Evolutionary conservation across 2,329 filamentous ascomycete genomes (phyloP).

Genomic region (Colletotrichum eleusines): DNA sequence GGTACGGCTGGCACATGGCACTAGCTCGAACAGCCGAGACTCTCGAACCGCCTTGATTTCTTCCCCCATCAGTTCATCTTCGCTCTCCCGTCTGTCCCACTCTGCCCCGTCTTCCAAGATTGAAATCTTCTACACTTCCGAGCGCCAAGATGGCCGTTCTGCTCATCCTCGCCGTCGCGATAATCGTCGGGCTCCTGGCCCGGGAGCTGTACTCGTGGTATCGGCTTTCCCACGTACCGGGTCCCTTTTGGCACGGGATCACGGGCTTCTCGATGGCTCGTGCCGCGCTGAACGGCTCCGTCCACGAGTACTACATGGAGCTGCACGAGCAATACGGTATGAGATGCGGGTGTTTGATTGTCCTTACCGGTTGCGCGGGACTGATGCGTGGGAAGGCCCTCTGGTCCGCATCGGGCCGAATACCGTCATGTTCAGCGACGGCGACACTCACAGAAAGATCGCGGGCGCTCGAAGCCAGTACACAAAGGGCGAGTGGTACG

Average conservation of each 20-base stretch:
- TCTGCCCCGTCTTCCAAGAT: not conserved
- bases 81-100: not conserved
- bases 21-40: conserved; percentile 30
- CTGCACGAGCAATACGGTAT: conserved; percentile 33
- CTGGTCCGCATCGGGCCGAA: conserved; percentile 44
- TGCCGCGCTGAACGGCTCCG: conserved; percentile 21
- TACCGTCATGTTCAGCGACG: conserved; percentile 41
- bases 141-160: conserved; percentile 1
- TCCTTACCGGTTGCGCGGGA: conserved; percentile 19
- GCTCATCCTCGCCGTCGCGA: not conserved
- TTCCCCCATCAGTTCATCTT: not conserved
- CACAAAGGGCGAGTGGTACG: conserved; percentile 43
- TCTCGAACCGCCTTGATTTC: not conserved
- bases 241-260: conserved; percentile 49
- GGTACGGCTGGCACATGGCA: conserved; percentile 26
- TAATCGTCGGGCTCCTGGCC: conserved; percentile 7
- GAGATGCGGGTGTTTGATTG: not conserved
- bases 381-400: conserved; percentile 43
- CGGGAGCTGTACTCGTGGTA: conserved; percentile 44
- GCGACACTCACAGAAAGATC: conserved; percentile 33
- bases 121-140: not conserved
- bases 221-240: conserved; percentile 50
- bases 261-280: conserved; percentile 49
- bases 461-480: conserved; percentile 36
- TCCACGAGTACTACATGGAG: conserved; percentile 37